phyloP scores from a whole-genome alignment of 768 basidiomycete species.

The Symmetrospora coprosmae region DNA sequence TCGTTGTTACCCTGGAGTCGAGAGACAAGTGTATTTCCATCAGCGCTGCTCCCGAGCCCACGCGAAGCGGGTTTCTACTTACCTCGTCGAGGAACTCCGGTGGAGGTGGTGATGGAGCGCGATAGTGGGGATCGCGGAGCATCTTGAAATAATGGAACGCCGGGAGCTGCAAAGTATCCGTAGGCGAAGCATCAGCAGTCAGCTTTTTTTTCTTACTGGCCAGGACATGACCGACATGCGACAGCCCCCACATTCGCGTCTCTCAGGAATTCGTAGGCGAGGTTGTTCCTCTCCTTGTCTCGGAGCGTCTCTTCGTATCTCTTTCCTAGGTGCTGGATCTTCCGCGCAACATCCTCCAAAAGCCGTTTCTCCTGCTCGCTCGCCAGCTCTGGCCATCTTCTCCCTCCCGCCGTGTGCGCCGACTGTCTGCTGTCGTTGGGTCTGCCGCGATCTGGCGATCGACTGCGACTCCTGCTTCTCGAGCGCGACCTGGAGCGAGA shows the following conservation, averaged over 20 bases:
- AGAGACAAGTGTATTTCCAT: neutral
- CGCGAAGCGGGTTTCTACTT: slow-evolving; percentile 7
- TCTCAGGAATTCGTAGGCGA: slow-evolving; percentile 87
- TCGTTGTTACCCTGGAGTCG: slow-evolving; percentile 35
- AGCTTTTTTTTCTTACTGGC: no score
- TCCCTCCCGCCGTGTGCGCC: no score
- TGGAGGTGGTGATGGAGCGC: slow-evolving; percentile 36
- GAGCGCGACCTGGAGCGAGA: no score
- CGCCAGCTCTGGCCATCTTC: slow-evolving; percentile 35
- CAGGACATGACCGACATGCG: neutral
- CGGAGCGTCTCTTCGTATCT: slow-evolving; percentile 92
- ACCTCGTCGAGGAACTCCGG: slow-evolving; percentile 39
- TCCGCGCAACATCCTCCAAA: slow-evolving; percentile 69
- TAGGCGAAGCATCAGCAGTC: neutral
- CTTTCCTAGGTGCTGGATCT: slow-evolving; percentile 64
- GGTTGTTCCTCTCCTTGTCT: slow-evolving; percentile 87
- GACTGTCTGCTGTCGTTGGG: no score
- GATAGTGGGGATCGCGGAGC: slow-evolving; percentile 37
- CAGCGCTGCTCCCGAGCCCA: no score
- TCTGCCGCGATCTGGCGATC: slow-evolving; percentile 36
- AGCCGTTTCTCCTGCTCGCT: slow-evolving; percentile 69
- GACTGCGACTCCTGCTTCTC: slow-evolving; percentile 36
- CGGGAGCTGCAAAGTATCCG: slow-evolving; percentile 37
- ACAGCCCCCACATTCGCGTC: slow-evolving; percentile 36
- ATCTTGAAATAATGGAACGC: slow-evolving; percentile 40